Evolutionary conservation across 176 grass and related monocot genomes (phyloP), one percentile per base, ranked within the genome.

Genomic region (Hsuehochloa calcarea): DNA sequence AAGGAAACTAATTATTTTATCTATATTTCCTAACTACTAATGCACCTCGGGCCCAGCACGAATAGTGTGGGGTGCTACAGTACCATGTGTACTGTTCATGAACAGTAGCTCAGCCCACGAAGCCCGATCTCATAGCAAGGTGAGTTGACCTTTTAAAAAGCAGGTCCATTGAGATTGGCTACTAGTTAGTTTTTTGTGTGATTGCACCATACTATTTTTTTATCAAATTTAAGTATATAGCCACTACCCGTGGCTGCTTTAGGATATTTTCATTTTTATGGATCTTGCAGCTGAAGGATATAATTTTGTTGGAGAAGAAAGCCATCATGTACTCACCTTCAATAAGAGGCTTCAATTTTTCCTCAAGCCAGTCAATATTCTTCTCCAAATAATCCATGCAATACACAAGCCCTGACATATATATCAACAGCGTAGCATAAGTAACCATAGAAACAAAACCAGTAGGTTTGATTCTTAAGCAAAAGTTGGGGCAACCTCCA

Each of bases 321-420:
- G 29, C 29, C 29, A 29, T 29, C 29, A 0, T 29, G 29, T 29
- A 29, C 29, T 29, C 29, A 29, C 29, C 29, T 29, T 29, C 29
- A 29, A 29, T 29, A 29, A 29, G 29, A 29, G 29, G 96, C 77
- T 95, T 94, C 83, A 98, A 55, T 74, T 94, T 96, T 56, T 89
- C 85, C 62, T 91, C 90, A 60, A 96, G 89, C 96, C 96, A 96
- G 37, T 98, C 96, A 51, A 94, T 94, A 73, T 98, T 98, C 86
- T 92, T 95, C 78, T 98, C 93, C 93, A 98, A 75, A 85, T 92
- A 98, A 81, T 98, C 96, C 96, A 98, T 96, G 81, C 96, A 98
- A 88, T 98, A 96, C 70, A 96, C 78, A 79, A 98, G 93, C 66
- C 91, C 96, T 98, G 77, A 19, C 37, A 90, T 65, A 90, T 65